Conservation (phyloP, 805 yeast genomes). For the Teunomyces gatunensis region DNA sequence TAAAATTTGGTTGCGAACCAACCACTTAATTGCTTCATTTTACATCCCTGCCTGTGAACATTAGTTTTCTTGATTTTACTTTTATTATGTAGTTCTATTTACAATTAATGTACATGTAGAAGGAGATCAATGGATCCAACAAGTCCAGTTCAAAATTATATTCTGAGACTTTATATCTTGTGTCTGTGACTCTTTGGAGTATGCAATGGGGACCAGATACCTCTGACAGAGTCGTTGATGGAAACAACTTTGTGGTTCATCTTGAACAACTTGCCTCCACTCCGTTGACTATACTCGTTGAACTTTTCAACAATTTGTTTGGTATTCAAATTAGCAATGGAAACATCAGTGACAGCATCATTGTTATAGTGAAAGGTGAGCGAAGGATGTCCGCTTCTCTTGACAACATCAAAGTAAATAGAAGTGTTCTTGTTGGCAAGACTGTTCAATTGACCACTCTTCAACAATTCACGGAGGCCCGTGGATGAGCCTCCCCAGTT, state of each 20-base stretch:
- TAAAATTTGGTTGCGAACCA: neutral
- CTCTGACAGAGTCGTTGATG: conserved; percentile 81
- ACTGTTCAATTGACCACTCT: conserved; percentile 46
- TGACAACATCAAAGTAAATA: conserved; percentile 67
- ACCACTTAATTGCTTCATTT: neutral
- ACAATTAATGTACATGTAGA: conserved; percentile 2
- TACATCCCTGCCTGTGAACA: neutral
- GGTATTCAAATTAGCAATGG: conserved; percentile 70
- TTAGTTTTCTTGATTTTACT: neutral
- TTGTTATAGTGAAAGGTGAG: conserved; percentile 37
- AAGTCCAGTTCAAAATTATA: too few species aligned
- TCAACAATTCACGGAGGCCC: conserved; percentile 73
- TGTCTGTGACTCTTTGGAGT: conserved; percentile 45
- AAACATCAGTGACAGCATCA: conserved; percentile 45
- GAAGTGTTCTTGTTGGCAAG: conserved; percentile 62
- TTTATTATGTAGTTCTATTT: conserved; percentile 1
- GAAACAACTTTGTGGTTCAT: conserved; percentile 75
- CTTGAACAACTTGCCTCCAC: conserved; percentile 66
- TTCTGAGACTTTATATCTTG: conserved; percentile 24
- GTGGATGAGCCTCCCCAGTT: conserved; percentile 95
- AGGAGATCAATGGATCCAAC: neutral
- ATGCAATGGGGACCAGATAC: conserved; percentile 97
- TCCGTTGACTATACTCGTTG: conserved; percentile 58
- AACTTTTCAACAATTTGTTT: conserved; percentile 64
- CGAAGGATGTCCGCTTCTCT: conserved; percentile 83